Evolutionary conservation across 164 flowering plant genomes (phyloP), one percentile per base, ranked within the genome.

Genomic region (Piper betle): DNA sequence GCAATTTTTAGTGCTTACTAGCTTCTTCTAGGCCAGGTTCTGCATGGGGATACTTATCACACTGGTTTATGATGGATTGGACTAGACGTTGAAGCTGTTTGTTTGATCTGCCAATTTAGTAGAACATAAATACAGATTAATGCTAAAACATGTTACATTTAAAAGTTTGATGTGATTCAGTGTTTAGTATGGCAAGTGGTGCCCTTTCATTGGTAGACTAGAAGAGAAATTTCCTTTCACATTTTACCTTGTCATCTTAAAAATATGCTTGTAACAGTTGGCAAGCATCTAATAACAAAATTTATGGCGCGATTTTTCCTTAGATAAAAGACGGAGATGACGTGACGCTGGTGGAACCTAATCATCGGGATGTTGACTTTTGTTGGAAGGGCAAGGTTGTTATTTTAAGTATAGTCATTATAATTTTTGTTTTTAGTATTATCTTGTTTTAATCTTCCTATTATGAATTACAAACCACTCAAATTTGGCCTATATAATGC

Each of bases 321-420:
- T 50, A 90, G 97, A 78, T 87, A 37, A 91, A 78, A 76, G 89
- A 81, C 69, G 91, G 91, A 58, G 97, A 87, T 75, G 79, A 73
- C 66, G 66, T 91, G 55, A 80, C 80, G 5, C 40, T 91, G 41
- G n/a, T 87, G 69, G 88, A 81, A 46, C 95, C 97, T 67, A 72
- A 57, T 70, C 78, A 69, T 70, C 83, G 70, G 43, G 25, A 11
- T 41, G 62, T 82, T 39, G 75, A 77, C 63, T 74, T 91, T 72
- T 78, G 84, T 59, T 91, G 97, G 97, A 83, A 83, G 52, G 80
- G 53, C 52, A 86, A 86, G 95, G 17, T 39, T 57, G 50, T 6
- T 6, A 3, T 11, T n/a, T n/a, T 9, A 52, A 37, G 2, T 56
- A 2, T 37, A 20, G 15, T 16, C 13, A 25, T 39, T n/a, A 39